Evolutionary conservation across 2,329 filamentous ascomycete species (phyloP), one percentile per base, ranked within the genome.

Genomic region (Purpureocillium takamizusanense): DNA sequence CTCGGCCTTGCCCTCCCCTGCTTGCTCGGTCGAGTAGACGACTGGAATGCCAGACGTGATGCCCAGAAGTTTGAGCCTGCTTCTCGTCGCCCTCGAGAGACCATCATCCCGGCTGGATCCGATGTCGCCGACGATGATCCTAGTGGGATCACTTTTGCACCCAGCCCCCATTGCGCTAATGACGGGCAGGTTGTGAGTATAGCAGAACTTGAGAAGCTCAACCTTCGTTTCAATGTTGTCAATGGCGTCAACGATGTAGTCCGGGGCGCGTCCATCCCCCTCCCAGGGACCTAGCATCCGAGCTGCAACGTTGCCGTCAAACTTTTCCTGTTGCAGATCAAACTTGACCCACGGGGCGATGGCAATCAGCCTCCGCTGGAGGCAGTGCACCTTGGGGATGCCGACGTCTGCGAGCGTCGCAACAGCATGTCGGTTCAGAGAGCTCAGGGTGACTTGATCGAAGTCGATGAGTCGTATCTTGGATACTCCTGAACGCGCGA

Each of bases 201-300:
- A 73, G 63, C 92, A 98, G 63, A 94, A 94, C 52, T 87, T 81
- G 31, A 98, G 70, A 39, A 98, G 67, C 14, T 82, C 83, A 3
- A 98, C 90, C 65, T 98, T 98, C 38, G 87, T 94, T 37, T 95
- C 86, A 45, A 98, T 97, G 56, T 98, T 97, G 61, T 98, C 92
- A 48, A 98, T 98, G 16, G 90, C 94, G 61, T 98, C 92, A 28
- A 98, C 78, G n/a, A 98, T 79, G 53, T 82, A 98, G 51, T 90
- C 83, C 1, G 89, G 88, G 51, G 72, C 72, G 54, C 73, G 75
- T 13, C 69, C 78, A 5, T 61, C 68, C 31, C 65, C 62, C 31
- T 65, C 62, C 80, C 86, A 88, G 0, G 76, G 68, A 0, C 66
- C 76, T 31, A 98, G 66, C 45, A 95, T 66, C 10, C 63, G 57